Conservation (phyloP, 2,329 filamentous ascomycete species). For the Chalaropsis thielavioides region DNA sequence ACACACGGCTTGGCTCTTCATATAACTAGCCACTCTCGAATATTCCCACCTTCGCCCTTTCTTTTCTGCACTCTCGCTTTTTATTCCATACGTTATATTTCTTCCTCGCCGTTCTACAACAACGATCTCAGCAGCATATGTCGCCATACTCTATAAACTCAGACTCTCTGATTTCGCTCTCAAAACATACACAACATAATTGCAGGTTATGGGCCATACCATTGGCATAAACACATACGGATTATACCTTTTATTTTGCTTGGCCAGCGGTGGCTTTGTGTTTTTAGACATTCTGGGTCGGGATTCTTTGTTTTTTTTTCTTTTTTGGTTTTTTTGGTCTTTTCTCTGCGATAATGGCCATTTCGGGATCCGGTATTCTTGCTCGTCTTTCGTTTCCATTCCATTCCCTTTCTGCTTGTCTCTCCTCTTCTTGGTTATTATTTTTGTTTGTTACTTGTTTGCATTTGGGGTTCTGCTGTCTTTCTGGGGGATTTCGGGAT, state of each 20-base stretch:
- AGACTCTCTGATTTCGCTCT: background rate
- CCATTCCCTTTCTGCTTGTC: background rate
- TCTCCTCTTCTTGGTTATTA: constrained; percentile 16
- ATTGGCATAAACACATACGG: background rate
- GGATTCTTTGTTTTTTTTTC: background rate
- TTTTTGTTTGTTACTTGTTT: constrained; percentile 26
- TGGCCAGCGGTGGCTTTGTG: constrained; percentile 1
- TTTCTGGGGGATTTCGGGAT: constrained; percentile 7
- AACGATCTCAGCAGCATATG: background rate
- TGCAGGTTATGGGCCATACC: background rate
- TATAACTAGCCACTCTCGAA: background rate
- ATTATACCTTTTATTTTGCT: background rate
- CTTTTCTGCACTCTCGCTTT: background rate
- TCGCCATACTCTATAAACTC: background rate
- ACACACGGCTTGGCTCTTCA: background rate
- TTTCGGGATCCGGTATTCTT: background rate
- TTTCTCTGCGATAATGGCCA: background rate
- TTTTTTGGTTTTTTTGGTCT: background rate
- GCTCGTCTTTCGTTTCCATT: background rate
- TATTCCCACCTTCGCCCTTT: background rate
- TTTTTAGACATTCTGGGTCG: background rate
- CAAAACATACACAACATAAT: background rate
- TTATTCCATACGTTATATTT: background rate
- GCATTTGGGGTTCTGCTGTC: constrained; percentile 24
- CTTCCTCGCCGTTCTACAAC: background rate